Evolutionary conservation across 2,329 filamentous ascomycete species (phyloP).

Genomic region (Rhynchosporium secalis): DNA sequence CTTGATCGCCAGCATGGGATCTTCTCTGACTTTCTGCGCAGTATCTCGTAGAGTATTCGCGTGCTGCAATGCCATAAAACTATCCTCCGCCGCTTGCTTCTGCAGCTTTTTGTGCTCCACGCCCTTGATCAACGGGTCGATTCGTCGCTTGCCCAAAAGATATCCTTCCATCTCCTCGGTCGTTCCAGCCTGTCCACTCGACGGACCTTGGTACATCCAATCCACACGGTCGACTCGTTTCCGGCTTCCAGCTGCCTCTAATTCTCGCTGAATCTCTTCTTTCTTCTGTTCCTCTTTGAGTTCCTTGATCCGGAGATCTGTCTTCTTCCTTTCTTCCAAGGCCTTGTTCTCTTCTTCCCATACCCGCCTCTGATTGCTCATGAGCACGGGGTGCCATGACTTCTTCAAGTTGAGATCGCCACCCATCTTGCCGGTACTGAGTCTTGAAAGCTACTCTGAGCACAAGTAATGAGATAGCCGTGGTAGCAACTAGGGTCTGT

Average conservation of each 20-base stretch:
- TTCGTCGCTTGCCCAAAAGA: slow-evolving; percentile 85
- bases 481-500: background rate
- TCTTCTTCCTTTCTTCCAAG: slow-evolving; percentile 90
- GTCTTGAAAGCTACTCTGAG: background rate
- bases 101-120: slow-evolving; percentile 78
- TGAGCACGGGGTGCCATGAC: slow-evolving; percentile 88
- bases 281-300: slow-evolving; percentile 90
- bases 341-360: slow-evolving; percentile 92
- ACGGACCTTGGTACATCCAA: slow-evolving; percentile 96
- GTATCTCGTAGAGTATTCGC: slow-evolving; percentile 78
- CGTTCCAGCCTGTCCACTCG: slow-evolving; percentile 70
- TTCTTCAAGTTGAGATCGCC: slow-evolving; percentile 95
- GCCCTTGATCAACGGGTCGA: slow-evolving; percentile 83
- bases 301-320: slow-evolving; percentile 88
- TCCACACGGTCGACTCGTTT: slow-evolving; percentile 83
- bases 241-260: slow-evolving; percentile 83
- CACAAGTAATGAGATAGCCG: background rate
- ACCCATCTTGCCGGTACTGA: slow-evolving; percentile 65
- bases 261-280: slow-evolving; percentile 85
- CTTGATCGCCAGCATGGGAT: slow-evolving; percentile 91
- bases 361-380: slow-evolving; percentile 87
- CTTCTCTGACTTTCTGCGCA: slow-evolving; percentile 82
- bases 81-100: slow-evolving; percentile 66
- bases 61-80: slow-evolving; percentile 62
- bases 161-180: slow-evolving; percentile 93